Percentiles rank a stretch among this genome's conserved stretches.
Evolutionary conservation across 371 early-diverging fungal species (phyloP).

Genomic region (Mortierella sp.): DNA sequence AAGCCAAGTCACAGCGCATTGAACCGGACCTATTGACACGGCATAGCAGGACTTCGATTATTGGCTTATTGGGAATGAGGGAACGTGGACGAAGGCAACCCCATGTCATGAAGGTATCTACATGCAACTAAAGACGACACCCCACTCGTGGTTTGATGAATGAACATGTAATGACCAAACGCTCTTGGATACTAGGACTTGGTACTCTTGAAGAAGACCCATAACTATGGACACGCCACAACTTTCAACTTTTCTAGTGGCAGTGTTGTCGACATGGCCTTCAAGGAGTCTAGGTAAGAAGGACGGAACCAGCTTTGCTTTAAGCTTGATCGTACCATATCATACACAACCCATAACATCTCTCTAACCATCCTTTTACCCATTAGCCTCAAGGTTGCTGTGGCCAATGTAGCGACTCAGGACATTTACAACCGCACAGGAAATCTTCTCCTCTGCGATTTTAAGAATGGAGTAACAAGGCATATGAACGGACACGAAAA

Average conservation of each 20-base stretch:
- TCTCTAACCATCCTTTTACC: too few species aligned
- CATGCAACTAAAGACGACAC: background rate
- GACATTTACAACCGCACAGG: slow-evolving; percentile 46
- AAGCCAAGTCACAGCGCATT: background rate
- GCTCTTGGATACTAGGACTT: slow-evolving; percentile 8
- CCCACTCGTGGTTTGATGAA: too few species aligned
- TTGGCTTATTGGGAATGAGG: slow-evolving; percentile 5
- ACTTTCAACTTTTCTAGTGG: slow-evolving; percentile 44
- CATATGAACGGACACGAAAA: slow-evolving; percentile 29
- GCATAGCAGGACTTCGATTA: slow-evolving; percentile 17
- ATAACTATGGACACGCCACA: slow-evolving; percentile 18
- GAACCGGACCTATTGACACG: background rate
- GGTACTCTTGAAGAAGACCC: slow-evolving; percentile 9
- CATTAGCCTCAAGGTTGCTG: slow-evolving; percentile 31
- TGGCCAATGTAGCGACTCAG: slow-evolving; percentile 44
- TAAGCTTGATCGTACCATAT: too few species aligned
- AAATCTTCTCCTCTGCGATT: slow-evolving; percentile 37
- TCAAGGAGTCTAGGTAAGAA: slow-evolving; percentile 25
- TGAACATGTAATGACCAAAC: too few species aligned
- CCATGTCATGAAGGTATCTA: slow-evolving; percentile 20
- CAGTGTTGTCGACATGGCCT: slow-evolving; percentile 44
- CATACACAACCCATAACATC: too few species aligned
- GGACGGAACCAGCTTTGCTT: background rate
- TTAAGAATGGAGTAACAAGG: slow-evolving; percentile 11
- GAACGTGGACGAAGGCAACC: slow-evolving; percentile 10